Percentiles rank a stretch among this genome's conserved stretches.
phyloP scores from a whole-genome alignment of 1,284 basidiomycete species.

The Chiua sp. region DNA sequence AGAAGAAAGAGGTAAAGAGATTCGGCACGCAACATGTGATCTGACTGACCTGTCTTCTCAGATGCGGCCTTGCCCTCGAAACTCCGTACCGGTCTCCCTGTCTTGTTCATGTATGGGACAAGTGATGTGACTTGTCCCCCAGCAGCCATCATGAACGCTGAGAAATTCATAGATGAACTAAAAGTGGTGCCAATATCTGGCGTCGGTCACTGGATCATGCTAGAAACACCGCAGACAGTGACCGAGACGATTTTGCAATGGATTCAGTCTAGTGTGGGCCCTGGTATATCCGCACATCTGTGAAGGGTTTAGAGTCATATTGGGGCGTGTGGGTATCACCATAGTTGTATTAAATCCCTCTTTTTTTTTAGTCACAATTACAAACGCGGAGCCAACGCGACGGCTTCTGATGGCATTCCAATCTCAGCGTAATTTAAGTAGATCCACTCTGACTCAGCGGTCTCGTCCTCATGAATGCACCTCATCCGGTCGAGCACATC shows the following conservation, averaged over 20 bases:
- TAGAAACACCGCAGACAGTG: slow-evolving; percentile 59
- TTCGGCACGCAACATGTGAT: not conserved
- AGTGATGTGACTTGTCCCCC: slow-evolving; percentile 50
- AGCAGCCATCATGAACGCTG: slow-evolving; percentile 44
- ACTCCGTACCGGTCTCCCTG: slow-evolving; percentile 54
- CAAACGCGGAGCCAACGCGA: no score
- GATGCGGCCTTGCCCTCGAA: slow-evolving; percentile 46
- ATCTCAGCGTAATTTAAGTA: no score
- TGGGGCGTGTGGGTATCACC: no score
- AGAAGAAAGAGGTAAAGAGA: slow-evolving; percentile 60
- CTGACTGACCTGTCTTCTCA: slow-evolving; percentile 4
- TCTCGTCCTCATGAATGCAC: no score
- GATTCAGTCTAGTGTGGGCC: slow-evolving; percentile 38
- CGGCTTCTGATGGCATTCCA: no score
- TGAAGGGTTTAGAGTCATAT: no score
- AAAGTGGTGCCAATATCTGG: slow-evolving; percentile 56
- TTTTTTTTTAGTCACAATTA: no score
- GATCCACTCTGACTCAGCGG: no score
- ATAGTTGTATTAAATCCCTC: no score
- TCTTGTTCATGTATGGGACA: slow-evolving; percentile 66
- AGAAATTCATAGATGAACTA: slow-evolving; percentile 53
- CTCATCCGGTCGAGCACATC: no score
- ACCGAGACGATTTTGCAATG: slow-evolving; percentile 52
- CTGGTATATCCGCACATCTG: not conserved
- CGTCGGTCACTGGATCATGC: slow-evolving; percentile 71